Evolutionary conservation across 2,329 filamentous ascomycete genomes (phyloP), one percentile per base, ranked within the genome.

Genomic region (Incumbomyces delicatus): DNA sequence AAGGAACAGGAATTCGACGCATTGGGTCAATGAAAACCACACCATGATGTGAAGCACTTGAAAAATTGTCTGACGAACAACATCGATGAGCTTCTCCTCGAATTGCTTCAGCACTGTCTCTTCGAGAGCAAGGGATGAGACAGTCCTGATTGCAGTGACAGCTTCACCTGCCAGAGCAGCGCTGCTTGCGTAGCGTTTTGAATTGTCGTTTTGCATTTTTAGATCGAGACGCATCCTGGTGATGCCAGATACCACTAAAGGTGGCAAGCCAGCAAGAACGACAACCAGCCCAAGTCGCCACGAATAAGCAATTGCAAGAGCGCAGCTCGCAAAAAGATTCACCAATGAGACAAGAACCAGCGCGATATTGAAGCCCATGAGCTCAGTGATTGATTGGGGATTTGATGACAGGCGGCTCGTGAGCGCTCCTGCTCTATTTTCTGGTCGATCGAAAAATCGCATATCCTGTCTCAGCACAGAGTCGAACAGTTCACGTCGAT

Each of bases 401-500:
- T 57, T 40, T 1, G 56, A 49, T 2, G 60, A 54, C 8, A 64
- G 47, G 55, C 58, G 33, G 45, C 53, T 44, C 40, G 61, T 53
- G 13, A 65, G 41, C 1, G 60, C 55, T 4, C 62, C 62, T 3
- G 59, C 56, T 2, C 57, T 58, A 38, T 63, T 62, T 34, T 60
- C 58, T 1, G 54, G 40, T 5, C 54, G 54, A 48, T 65, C 61
- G 44, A 63, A 65, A 40, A 63, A 65, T 4, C 50, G 55, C 7
- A 61, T 48, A 32, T 63, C 61, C 42, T 62, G 58, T 27, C 52
- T 47, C 22, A 64, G 46, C 7, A 62, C 54, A 20, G 80, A 75
- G 22, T 85, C 75, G 69, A 94, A 92, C 8, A 54, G 50, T 46
- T 57, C 48, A 27, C 49, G 50, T 34, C 58, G 52, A 45, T 56